A percentile compares a stretch with the other conserved stretches of the same genome.
Evolutionary conservation across 2,329 filamentous ascomycete genomes (phyloP).

Genomic region (Xylariales sp.): DNA sequence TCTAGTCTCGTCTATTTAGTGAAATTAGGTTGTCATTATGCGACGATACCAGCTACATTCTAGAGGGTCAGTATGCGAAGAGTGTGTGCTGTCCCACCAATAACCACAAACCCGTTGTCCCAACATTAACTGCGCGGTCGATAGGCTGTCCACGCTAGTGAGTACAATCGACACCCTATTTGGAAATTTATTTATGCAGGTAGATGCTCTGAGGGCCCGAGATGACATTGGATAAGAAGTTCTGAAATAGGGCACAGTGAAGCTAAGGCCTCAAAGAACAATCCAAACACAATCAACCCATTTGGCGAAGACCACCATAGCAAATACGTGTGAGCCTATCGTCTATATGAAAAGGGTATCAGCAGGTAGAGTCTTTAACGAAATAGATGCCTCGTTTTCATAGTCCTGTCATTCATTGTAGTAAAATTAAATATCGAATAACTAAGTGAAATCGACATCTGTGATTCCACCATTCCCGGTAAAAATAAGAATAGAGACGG

Average conservation of each 20-base stretch:
- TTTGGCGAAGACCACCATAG: background rate
- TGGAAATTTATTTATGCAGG: background rate
- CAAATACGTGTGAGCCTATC: background rate
- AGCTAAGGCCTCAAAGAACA: background rate
- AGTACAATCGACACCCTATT: no score
- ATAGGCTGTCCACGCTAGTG: no score
- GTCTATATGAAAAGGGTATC: background rate
- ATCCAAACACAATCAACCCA: background rate
- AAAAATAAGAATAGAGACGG: background rate
- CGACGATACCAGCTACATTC: background rate
- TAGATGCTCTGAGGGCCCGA: background rate
- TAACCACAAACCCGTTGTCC: background rate
- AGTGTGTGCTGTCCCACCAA: background rate
- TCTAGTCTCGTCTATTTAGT: background rate
- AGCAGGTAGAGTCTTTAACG: background rate
- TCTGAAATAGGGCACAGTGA: background rate
- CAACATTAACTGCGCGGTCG: background rate
- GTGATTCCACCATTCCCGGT: conserved; percentile 41
- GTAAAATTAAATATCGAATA: background rate
- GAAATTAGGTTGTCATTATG: background rate
- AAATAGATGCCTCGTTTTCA: background rate
- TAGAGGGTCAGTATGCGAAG: background rate
- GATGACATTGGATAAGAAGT: background rate
- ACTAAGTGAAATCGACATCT: background rate
- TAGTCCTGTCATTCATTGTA: background rate